phyloP scores from a whole-genome alignment of 2,329 filamentous ascomycete genomes.

The Xylaria hypoxylon region DNA sequence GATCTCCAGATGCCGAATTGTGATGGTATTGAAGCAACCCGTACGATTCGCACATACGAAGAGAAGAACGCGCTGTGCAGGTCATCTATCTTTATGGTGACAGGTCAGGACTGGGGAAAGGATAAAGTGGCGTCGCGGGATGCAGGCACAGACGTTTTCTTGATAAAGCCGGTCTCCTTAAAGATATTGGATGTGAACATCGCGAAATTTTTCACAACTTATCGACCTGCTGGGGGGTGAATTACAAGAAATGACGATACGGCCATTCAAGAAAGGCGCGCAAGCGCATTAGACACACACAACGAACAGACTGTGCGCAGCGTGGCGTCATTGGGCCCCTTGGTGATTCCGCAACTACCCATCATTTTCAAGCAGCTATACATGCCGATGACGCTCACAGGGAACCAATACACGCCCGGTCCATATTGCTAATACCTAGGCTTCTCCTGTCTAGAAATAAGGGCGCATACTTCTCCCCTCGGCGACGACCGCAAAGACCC shows the following conservation, averaged over 20 bases:
- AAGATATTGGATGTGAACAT: constrained; percentile 19
- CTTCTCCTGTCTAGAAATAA: too few species aligned
- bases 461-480: too few species aligned
- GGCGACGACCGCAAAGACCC: too few species aligned
- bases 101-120: constrained; percentile 28
- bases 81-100: constrained; percentile 31
- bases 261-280: background rate
- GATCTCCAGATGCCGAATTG: constrained; percentile 33
- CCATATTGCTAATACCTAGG: too few species aligned
- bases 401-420: too few species aligned
- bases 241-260: background rate
- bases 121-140: constrained; percentile 19
- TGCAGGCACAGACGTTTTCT: constrained; percentile 19
- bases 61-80: background rate
- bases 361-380: too few species aligned
- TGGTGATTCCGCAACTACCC: too few species aligned
- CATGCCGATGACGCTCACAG: too few species aligned
- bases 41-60: constrained; percentile 24
- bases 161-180: constrained; percentile 25
- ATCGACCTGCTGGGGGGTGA: constrained; percentile 4
- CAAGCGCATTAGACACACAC: too few species aligned
- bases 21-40: constrained; percentile 27
- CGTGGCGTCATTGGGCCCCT: too few species aligned
- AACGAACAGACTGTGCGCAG: too few species aligned
- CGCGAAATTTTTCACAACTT: constrained; percentile 9